A percentile compares a stretch with the other conserved stretches of the same genome.
These are phyloP conservation scores for Erysimum cheiranthoides DNA, from an alignment of 345 rosid species.

Conservation along the genomic window DNA sequence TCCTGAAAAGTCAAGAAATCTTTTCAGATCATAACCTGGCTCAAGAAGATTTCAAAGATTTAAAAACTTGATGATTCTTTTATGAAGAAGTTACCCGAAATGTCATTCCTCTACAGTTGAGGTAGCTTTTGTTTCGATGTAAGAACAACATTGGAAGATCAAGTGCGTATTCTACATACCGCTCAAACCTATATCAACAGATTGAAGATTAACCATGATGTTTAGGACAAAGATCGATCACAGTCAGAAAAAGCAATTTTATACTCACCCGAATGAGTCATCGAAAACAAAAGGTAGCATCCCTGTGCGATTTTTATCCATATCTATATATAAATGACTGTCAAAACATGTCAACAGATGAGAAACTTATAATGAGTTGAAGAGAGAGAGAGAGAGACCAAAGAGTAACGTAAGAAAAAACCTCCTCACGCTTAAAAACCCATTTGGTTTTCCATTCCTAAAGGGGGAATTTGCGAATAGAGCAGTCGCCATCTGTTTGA, in stretches of 20 bases:
- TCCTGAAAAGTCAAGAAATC: constrained; percentile 6
- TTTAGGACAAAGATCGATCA: not conserved
- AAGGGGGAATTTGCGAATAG: constrained; percentile 97
- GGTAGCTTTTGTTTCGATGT: constrained; percentile 64
- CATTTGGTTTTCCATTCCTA: constrained; percentile 88
- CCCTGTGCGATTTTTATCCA: constrained; percentile 76
- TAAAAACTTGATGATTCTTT: no score
- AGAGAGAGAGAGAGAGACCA: not conserved
- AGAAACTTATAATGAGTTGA: not conserved
- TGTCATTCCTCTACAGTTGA: constrained; percentile 82
- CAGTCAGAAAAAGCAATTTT: not conserved
- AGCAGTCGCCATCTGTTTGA: constrained; percentile 84
- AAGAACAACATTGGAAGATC: constrained; percentile 92
- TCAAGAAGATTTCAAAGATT: constrained; percentile 41
- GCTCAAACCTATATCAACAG: constrained; percentile 76
- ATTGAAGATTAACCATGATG: not conserved
- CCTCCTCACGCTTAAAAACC: constrained; percentile 94
- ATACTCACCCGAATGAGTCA: constrained; percentile 80
- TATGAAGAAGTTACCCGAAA: constrained; percentile 61
- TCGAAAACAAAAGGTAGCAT: constrained; percentile 93
- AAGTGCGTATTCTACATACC: constrained; percentile 90
- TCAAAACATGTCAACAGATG: constrained; percentile 24
- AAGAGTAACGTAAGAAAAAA: constrained; percentile 25
- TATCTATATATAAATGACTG: constrained; percentile 78
- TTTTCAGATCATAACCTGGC: not conserved